phyloP scores from a whole-genome alignment of 805 yeast species.

The Blastobotrys americana region DNA sequence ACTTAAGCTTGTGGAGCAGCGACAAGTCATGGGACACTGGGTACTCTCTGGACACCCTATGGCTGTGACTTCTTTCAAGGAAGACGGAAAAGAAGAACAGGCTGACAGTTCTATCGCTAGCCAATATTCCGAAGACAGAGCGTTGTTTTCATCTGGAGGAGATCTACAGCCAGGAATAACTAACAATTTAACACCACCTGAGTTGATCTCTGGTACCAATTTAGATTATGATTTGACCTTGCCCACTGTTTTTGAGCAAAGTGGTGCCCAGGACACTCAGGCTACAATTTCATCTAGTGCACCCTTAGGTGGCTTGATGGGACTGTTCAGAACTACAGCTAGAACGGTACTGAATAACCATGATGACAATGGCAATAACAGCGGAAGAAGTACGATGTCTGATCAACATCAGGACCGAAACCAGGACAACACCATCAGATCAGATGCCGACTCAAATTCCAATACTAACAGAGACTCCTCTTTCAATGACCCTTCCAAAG shows the following conservation, averaged over 20 bases:
- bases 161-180: too few species aligned
- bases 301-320: neutral
- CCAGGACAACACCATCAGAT: too few species aligned
- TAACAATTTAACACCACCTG: neutral
- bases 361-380: too few species aligned
- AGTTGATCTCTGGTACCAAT: neutral
- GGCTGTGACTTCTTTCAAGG: neutral
- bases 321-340: neutral
- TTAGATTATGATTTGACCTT: neutral
- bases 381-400: too few species aligned
- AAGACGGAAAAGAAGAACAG: too few species aligned
- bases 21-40: neutral
- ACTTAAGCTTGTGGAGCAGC: constrained; percentile 2
- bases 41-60: neutral
- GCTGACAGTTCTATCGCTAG: too few species aligned
- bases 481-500: too few species aligned
- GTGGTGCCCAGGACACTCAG: neutral
- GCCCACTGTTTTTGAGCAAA: neutral
- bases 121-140: too few species aligned
- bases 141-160: too few species aligned
- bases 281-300: neutral
- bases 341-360: neutral
- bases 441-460: too few species aligned
- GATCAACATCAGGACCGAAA: too few species aligned
- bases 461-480: too few species aligned